Evolutionary conservation across 495 filamentous ascomycete species (phyloP).

Genomic region (Parmelia sp.): DNA sequence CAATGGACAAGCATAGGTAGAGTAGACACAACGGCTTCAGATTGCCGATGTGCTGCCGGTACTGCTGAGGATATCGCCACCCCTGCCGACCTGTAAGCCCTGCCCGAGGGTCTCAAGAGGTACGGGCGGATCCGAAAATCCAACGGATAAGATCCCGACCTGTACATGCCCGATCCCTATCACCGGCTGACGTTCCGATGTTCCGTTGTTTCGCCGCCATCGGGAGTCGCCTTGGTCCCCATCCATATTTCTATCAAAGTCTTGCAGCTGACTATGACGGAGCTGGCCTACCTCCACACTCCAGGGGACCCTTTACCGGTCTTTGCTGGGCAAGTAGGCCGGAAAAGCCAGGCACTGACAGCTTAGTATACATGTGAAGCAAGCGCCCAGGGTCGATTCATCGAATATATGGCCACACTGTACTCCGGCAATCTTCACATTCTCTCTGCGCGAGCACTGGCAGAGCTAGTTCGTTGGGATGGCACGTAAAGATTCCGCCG

Average conservation of each 20-base stretch:
- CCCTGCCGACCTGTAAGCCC: too few species aligned
- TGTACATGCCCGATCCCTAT: too few species aligned
- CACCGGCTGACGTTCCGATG: not conserved
- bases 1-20: not conserved
- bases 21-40: too few species aligned
- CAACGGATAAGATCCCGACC: too few species aligned
- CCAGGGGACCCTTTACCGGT: not conserved
- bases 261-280: not conserved
- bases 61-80: too few species aligned
- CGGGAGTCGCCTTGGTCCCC: not conserved
- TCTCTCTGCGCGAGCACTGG: not conserved
- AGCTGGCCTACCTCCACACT: not conserved
- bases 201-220: not conserved
- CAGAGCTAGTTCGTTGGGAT: conserved; percentile 39
- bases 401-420: not conserved
- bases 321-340: not conserved
- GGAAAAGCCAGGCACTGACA: not conserved
- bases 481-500: conserved; percentile 21
- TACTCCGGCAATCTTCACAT: not conserved
- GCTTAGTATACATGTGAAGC: not conserved
- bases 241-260: not conserved
- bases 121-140: too few species aligned
- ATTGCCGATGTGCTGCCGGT: too few species aligned
- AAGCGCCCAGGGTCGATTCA: not conserved
- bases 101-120: too few species aligned